Base-by-base conservation (phyloP, 352 stramenopile genomes). In the Globisporangium camurandrum region DNA sequence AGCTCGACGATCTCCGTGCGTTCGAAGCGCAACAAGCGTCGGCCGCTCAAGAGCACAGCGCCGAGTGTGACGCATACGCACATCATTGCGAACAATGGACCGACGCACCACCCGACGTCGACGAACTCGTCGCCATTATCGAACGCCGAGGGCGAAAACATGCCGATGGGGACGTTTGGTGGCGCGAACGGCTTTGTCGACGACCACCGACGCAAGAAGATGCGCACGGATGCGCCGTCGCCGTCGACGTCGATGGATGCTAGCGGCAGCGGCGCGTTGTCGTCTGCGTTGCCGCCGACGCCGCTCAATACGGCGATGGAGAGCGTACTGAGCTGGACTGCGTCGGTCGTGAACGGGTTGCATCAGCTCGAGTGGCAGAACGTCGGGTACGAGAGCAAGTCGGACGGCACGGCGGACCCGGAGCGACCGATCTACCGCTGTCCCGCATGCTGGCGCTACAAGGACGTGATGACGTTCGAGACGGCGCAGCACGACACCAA, bases 1-100 rank as follows among this genome's bases (percentile, higher is more conserved):
- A 97, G 82, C 51, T 95, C 82, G 23, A 78, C 88, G 33, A 96
- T 98, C 42, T 92, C 88, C 1, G 88, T 98, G 26, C 84, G 89
- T 42, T 97, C 87, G 1, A 98, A 98, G 72, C 86, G 92, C 52
- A 98, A 97, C 67, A 96, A 97, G 62, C 75, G 87, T 54, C 78
- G 81, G 26, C 72, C 74, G 4, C 57, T 69, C 16, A 85, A 86
- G 60, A 75, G 56, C 17, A 51, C 67, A 0, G 61, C 66, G 16
- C 36, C 36, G 0, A 54, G 64, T 12, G 77, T 88, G 51, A 85
- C 77, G 27, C 75, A 87, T 42, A n/a, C n/a, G n/a, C 77, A 88
- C 51, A 84, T 91, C 54, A 82, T 88, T 49, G 71, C 71, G 27
- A n/a, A n/a, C n/a, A n/a, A n/a, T n/a, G 77, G 77, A 24, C 61